Evolutionary conservation across 192 early-diverging fungal species (phyloP), one percentile per base, ranked within the genome.

Genomic region (Funneliformis geosporum): DNA sequence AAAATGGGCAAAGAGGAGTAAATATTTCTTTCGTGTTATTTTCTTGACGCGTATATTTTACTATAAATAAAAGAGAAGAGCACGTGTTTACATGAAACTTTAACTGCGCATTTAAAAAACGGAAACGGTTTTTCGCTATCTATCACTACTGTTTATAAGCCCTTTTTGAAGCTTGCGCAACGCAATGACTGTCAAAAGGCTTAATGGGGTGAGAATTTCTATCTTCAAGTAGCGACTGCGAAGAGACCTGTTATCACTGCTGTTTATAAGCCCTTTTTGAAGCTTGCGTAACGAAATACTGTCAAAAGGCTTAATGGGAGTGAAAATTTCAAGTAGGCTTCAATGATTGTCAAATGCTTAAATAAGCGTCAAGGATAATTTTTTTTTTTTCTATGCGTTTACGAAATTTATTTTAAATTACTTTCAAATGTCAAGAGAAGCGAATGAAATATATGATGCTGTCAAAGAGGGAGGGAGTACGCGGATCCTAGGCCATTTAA

Each of bases 291-390:
- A 64, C 62, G 62, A 10, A 64, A 64, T 64, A 64, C 62, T 64
- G 62, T 64, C 62, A 64, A 64, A 64, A 64, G 62, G 62, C 62
- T 33, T 64, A 64, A 64, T 64, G 62, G 62, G 62, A 64, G 62
- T 64, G 62, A 64, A 64, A 64, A 28, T 64, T 64, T 64, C 62
- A 64, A 64, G 62, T 64, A 64, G 62, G 62, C 62, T 64, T 64
- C 62, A 64, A 64, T 64, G 62, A 64, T 28, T 64, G 5, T 64
- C 62, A 33, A 64, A 64, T 64, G 62, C 62, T 64, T 33, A 64
- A 64, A 33, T 23, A 28, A 28, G 28, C 23, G n/a, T 64, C 28
- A 64, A 46, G 44, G 44, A 28, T 64, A 28, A 64, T n/a, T n/a
- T n/a, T 64, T 64, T 64, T 28, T 64, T 64, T 64, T 64, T 64